Conservation (phyloP, 2,329 filamentous ascomycete genomes). For the Talaromyces verruculosus region DNA sequence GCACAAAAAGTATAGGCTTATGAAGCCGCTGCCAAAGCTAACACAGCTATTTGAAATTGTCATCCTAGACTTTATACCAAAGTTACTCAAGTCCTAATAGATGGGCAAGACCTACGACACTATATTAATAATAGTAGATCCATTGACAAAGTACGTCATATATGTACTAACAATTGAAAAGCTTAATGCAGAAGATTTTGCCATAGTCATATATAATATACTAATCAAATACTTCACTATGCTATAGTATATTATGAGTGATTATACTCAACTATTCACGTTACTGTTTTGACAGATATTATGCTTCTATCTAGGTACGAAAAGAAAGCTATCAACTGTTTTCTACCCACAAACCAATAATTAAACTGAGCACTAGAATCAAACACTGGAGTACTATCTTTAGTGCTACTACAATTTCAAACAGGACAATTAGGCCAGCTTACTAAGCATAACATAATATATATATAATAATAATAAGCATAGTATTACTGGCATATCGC, state of each 20-base stretch:
- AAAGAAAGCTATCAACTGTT: not conserved
- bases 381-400: not conserved
- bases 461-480: slow-evolving; percentile 13
- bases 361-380: not conserved
- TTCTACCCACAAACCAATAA: not conserved
- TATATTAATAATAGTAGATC: not conserved
- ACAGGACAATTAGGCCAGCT: not conserved
- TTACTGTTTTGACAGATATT: not conserved
- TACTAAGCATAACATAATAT: not conserved
- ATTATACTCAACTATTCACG: not conserved
- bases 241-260: not conserved
- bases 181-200: not conserved
- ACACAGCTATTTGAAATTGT: not conserved
- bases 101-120: not conserved
- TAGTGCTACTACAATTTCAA: not conserved
- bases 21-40: not conserved
- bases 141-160: slow-evolving; percentile 1
- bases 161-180: not conserved
- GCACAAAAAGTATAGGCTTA: slow-evolving; percentile 5
- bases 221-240: slow-evolving; percentile 1
- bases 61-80: slow-evolving; percentile 5
- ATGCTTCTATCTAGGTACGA: not conserved
- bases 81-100: not conserved
- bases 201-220: not conserved
- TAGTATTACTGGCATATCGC: not conserved